Conservation (phyloP, 345 rosid genomes). For the Hibiscus mutabilis region DNA sequence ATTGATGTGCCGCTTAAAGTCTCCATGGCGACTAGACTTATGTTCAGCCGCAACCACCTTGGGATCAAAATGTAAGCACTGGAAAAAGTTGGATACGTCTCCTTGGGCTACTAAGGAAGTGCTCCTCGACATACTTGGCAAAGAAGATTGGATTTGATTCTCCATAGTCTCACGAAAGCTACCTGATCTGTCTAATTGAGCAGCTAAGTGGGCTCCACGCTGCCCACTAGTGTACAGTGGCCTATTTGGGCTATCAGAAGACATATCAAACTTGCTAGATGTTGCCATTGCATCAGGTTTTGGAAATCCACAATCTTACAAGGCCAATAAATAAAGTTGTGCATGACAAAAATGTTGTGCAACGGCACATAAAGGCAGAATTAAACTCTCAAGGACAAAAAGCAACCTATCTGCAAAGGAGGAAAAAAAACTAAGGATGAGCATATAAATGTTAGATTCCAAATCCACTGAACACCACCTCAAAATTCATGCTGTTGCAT, state of each 20-base stretch:
- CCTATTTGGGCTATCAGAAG: slow-evolving; percentile 86
- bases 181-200: slow-evolving; percentile 78
- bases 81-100: slow-evolving; percentile 68
- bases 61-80: slow-evolving; percentile 65
- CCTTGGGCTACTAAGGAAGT: slow-evolving; percentile 51
- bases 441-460: slow-evolving; percentile 2
- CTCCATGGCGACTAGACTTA: slow-evolving; percentile 69
- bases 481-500: not conserved
- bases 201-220: slow-evolving; percentile 73
- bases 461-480: not conserved
- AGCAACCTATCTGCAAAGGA: slow-evolving; percentile 42
- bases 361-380: slow-evolving; percentile 45
- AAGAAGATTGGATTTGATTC: slow-evolving; percentile 61
- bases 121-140: slow-evolving; percentile 59
- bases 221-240: slow-evolving; percentile 56
- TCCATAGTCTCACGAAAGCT: slow-evolving; percentile 82
- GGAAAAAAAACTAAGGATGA: slow-evolving; percentile 18
- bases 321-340: slow-evolving; percentile 45
- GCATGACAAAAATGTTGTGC: slow-evolving; percentile 56
- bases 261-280: slow-evolving; percentile 76
- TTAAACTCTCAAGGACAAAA: slow-evolving; percentile 20
- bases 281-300: slow-evolving; percentile 67
- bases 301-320: slow-evolving; percentile 41
- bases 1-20: slow-evolving; percentile 60
- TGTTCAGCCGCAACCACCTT: slow-evolving; percentile 71